Evolutionary conservation across 2,329 filamentous ascomycete species (phyloP).

Genomic region (Plectosphaerella cucumerina): DNA sequence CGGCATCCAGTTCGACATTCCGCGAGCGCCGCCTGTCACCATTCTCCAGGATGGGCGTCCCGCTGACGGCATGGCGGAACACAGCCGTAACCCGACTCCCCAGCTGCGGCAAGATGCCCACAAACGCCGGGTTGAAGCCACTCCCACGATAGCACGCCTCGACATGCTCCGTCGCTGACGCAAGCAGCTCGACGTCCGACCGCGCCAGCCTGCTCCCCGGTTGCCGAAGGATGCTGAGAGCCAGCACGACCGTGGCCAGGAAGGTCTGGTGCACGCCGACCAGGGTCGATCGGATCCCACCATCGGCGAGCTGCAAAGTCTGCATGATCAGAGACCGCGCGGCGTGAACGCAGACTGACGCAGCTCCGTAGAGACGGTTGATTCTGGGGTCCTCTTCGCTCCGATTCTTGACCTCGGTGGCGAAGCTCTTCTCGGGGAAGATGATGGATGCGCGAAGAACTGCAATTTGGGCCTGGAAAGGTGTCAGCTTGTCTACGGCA

Average conservation of each 20-base stretch:
- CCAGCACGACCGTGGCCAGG: constrained; percentile 14
- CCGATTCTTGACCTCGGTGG: constrained; percentile 9
- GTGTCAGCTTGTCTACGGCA: background rate
- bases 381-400: constrained; percentile 3
- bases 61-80: too few relatives aligned
- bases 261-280: constrained; percentile 12
- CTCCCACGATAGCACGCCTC: constrained; percentile 12
- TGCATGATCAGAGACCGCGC: constrained; percentile 5
- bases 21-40: too few relatives aligned
- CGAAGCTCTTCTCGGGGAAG: constrained; percentile 12
- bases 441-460: constrained; percentile 13
- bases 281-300: background rate
- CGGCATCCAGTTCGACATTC: too few relatives aligned
- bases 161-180: constrained; percentile 11
- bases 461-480: constrained; percentile 10
- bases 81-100: background rate
- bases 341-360: constrained; percentile 6
- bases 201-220: constrained; percentile 13
- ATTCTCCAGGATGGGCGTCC: too few relatives aligned
- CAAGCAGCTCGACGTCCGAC: constrained; percentile 14
- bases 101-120: background rate
- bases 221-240: constrained; percentile 13
- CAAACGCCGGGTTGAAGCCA: constrained; percentile 7
- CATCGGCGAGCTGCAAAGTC: constrained; percentile 5
- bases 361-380: constrained; percentile 1